These are phyloP conservation scores for Graphium sp. DNA, from an alignment of 2,329 filamentous ascomycete species.

Conservation along the genomic window DNA sequence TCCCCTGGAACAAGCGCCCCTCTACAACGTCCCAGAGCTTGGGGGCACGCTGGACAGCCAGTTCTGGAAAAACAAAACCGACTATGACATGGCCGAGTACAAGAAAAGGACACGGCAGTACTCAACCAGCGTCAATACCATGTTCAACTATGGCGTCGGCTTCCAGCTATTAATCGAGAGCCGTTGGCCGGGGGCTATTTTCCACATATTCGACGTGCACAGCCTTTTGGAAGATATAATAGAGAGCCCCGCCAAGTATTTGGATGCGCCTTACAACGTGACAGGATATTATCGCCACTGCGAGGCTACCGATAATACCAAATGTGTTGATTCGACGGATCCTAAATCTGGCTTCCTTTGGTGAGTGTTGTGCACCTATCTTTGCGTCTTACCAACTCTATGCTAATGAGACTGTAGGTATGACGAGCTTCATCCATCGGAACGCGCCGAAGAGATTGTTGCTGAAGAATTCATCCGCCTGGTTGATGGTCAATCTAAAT, in stretches of 20 bases:
- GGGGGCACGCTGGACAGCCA: constrained; percentile 22
- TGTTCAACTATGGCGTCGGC: constrained; percentile 31
- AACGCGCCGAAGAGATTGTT: constrained; percentile 32
- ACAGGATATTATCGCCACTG: constrained; percentile 42
- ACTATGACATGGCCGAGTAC: constrained; percentile 28
- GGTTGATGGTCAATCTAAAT: constrained; percentile 20
- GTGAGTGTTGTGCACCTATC: constrained; percentile 17
- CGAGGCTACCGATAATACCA: constrained; percentile 9
- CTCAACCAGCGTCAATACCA: constrained; percentile 27
- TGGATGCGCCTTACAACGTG: constrained; percentile 47
- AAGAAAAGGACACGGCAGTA: constrained; percentile 27
- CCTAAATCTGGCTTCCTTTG: constrained; percentile 48
- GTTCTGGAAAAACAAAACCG: constrained; percentile 27
- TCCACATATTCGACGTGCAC: constrained; percentile 54
- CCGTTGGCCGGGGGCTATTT: constrained; percentile 38
- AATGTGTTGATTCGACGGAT: constrained; percentile 20
- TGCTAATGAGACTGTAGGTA: too few relatives aligned
- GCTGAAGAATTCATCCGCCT: constrained; percentile 22
- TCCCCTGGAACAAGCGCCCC: constrained; percentile 49
- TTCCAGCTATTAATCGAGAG: constrained; percentile 23
- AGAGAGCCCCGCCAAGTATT: constrained; percentile 38
- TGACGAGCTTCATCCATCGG: constrained; percentile 57
- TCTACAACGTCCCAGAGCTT: constrained; percentile 36
- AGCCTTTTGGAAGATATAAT: constrained; percentile 48
- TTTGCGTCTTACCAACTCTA: neutral